Percentiles rank a stretch among this genome's conserved stretches.
These are phyloP conservation scores for Tubosaeta sp. DNA, from an alignment of 768 basidiomycete species.

Conservation along the genomic window DNA sequence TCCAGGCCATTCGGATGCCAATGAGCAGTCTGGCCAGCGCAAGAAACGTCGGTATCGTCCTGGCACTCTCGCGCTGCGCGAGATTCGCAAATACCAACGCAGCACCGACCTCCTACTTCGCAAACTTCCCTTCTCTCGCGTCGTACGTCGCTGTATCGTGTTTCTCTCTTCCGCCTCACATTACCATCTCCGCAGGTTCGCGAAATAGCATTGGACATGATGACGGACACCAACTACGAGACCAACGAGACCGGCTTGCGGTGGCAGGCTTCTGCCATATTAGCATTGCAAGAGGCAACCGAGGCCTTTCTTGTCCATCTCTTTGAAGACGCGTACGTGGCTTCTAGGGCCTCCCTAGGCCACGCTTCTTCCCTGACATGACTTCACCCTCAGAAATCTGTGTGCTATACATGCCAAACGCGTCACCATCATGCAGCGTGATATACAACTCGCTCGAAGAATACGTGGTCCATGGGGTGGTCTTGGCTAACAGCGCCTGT, in stretches of 20 bases:
- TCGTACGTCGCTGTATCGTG: slow-evolving; percentile 50
- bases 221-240: slow-evolving; percentile 65
- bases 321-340: slow-evolving; percentile 95
- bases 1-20: slow-evolving; percentile 21
- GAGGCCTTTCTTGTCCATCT: slow-evolving; percentile 93
- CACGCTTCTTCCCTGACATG: neutral
- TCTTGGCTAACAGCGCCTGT: slow-evolving; percentile 38
- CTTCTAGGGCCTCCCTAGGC: neutral
- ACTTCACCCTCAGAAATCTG: slow-evolving; percentile 60
- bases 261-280: slow-evolving; percentile 93
- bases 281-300: slow-evolving; percentile 95
- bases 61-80: slow-evolving; percentile 84
- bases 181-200: slow-evolving; percentile 64
- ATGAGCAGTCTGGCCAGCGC: slow-evolving; percentile 26
- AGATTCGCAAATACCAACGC: slow-evolving; percentile 94
- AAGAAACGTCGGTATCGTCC: slow-evolving; percentile 77
- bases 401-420: slow-evolving; percentile 98
- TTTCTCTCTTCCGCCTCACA: neutral
- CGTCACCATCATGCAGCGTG: slow-evolving; percentile 96
- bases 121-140: slow-evolving; percentile 87
- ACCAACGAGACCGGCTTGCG: slow-evolving; percentile 59
- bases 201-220: slow-evolving; percentile 91
- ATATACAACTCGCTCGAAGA: slow-evolving; percentile 93
- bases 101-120: slow-evolving; percentile 84
- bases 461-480: slow-evolving; percentile 90